Base-by-base conservation (phyloP, 2,329 filamentous ascomycete species). In the Phialocephala sp. region DNA sequence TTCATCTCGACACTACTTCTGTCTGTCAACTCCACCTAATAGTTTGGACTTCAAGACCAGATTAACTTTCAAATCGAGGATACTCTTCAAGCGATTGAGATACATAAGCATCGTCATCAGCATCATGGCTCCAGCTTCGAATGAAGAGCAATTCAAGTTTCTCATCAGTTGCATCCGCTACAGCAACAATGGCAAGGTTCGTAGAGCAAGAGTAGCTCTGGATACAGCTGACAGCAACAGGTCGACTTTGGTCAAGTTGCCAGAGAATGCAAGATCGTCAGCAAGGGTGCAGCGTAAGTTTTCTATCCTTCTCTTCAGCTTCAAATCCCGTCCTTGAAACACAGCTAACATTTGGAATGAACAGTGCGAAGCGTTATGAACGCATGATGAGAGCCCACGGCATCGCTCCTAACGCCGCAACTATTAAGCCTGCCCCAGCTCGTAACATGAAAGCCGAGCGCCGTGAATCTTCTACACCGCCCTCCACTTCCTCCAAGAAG, bases 241-340 rank as follows among this genome's bases (percentile, higher is more conserved):
- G 82, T 90, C 6, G 85, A 92, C 72, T 92, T 91, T 70, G 78
- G 77, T 6, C 81, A 83, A 58, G 90, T 92, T n/a, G 87, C 87
- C 12, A 79, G 81, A 18, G 88, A 91, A 71, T 86, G 88, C 50
- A 78, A 76, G 24, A 89, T 92, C 43, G 82, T 89, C 39, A 82
- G 79, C 76, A 90, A 90, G 77, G 88, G 84, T 15, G 90, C 90
- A 24, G 89, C 89, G 90, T 92, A 83, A 83, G 89, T 84, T 41
- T 45, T 47, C 24, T 1, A 55, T 5, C 37, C 41, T 18, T 52
- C 27, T 64, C 6, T 35, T 12, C 24, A 54, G 24, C 24, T 32
- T 18, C 24, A 54, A 35, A 65, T 56, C 22, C 58, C 27, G 43
- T 20, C 18, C 36, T 43, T 15, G 15, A 39, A 27, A 43, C 15